phyloP scores from a whole-genome alignment of 2,329 filamentous ascomycete genomes.

The Aquanectria penicillioides region DNA sequence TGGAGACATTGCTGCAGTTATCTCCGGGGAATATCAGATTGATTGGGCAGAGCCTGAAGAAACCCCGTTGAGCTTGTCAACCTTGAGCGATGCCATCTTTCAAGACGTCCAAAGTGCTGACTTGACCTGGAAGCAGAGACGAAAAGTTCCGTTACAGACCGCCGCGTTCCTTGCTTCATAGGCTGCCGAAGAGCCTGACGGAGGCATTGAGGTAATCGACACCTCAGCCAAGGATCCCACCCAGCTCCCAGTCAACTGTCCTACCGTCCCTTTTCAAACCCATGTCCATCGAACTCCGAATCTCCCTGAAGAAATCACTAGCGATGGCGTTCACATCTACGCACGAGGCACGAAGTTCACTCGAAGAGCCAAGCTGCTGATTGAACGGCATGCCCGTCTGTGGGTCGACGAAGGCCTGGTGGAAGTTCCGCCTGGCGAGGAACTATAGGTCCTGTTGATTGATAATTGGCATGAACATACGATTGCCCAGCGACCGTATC shows the following conservation, averaged over 20 bases:
- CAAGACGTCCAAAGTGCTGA: too few species aligned
- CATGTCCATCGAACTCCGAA: not conserved
- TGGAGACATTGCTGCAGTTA: too few species aligned
- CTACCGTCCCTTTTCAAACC: not conserved
- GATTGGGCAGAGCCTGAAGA: too few species aligned
- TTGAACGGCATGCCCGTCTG: not conserved
- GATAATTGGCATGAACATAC: not conserved
- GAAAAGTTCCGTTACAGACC: not conserved
- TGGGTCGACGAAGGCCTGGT: not conserved
- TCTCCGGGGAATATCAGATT: too few species aligned
- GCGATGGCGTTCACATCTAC: not conserved
- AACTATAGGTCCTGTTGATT: not conserved
- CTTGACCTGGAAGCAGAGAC: not conserved
- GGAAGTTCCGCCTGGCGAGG: not conserved
- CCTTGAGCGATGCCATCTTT: too few species aligned
- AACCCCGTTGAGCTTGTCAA: too few species aligned
- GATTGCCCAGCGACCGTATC: not conserved
- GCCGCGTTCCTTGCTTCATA: not conserved
- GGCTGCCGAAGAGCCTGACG: not conserved
- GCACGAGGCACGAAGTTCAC: not conserved
- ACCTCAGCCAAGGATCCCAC: too few species aligned
- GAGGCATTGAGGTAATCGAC: not conserved
- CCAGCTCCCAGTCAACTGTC: not conserved
- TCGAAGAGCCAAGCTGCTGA: not conserved
- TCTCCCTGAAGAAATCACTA: not conserved